Evolutionary conservation across 2,329 filamentous ascomycete species (phyloP).

Genomic region (Sporothrix variecibatus): DNA sequence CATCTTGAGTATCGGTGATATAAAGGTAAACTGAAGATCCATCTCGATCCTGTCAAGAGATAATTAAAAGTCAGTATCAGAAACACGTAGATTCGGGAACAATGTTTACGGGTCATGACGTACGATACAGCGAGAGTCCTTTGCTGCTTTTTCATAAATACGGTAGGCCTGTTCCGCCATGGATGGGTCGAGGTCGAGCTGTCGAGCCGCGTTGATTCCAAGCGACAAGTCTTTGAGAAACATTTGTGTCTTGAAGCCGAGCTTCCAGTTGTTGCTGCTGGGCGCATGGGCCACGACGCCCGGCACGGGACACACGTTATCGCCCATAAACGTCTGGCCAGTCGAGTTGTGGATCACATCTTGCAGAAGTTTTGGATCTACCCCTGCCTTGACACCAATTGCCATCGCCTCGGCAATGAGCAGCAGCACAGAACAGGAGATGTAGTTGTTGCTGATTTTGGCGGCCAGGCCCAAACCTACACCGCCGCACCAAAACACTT

Average conservation of each 20-base stretch:
- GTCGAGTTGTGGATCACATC: not conserved
- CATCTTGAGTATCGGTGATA: not conserved
- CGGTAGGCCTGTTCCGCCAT: not conserved
- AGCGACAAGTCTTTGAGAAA: not conserved
- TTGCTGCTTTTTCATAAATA: not conserved
- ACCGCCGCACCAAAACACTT: not conserved
- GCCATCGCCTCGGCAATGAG: not conserved
- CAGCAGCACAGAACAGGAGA: not conserved
- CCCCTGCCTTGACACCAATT: not conserved
- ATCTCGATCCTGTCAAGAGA: not conserved
- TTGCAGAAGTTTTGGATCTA: not conserved
- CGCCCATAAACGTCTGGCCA: not conserved
- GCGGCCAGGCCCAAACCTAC: not conserved
- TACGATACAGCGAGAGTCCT: not conserved
- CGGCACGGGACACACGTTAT: not conserved
- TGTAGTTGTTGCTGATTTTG: not conserved
- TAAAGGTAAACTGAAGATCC: not conserved
- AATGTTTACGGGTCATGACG: too few relatives aligned
- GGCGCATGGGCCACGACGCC: not conserved
- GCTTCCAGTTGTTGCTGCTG: not conserved
- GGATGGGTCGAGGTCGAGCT: not conserved
- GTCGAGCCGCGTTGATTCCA: not conserved
- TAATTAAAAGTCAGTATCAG: too few relatives aligned
- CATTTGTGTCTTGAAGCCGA: not conserved
- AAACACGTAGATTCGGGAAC: too few relatives aligned